Evolutionary conservation across 257 asterid genomes (phyloP).

Genomic region (Fraxinus americana): DNA sequence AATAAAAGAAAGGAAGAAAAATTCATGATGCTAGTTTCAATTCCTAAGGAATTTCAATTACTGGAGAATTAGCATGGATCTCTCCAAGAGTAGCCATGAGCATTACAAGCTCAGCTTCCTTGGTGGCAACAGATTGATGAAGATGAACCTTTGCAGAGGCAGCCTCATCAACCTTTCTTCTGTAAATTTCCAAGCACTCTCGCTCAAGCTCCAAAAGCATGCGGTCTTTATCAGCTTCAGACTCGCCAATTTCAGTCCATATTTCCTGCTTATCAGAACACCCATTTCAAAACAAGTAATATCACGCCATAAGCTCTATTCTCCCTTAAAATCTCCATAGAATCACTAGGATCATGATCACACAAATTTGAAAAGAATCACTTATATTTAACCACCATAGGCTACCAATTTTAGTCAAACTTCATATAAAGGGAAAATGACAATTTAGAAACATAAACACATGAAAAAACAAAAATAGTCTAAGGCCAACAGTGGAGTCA

Average conservation of each 20-base stretch:
- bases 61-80: conserved; percentile 53
- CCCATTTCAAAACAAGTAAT: conserved; percentile 19
- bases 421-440: no score
- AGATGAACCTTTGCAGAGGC: no score
- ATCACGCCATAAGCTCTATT: conserved; percentile 15
- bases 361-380: not conserved
- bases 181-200: no score
- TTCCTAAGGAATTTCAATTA: conserved; percentile 30
- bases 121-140: no score
- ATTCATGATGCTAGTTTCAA: not conserved
- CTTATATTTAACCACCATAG: not conserved
- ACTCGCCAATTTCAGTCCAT: conserved; percentile 92
- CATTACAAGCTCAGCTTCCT: no score
- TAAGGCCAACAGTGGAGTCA: not conserved
- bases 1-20: not conserved
- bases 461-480: not conserved
- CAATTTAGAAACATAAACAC: not conserved
- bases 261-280: conserved; percentile 55
- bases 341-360: not conserved
- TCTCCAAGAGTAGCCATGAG: no score
- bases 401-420: not conserved
- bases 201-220: no score
- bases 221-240: no score
- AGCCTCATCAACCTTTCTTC: no score
- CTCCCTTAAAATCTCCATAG: no score